phyloP scores from a whole-genome alignment of 768 basidiomycete genomes.

The Pulveroboletus frians region DNA sequence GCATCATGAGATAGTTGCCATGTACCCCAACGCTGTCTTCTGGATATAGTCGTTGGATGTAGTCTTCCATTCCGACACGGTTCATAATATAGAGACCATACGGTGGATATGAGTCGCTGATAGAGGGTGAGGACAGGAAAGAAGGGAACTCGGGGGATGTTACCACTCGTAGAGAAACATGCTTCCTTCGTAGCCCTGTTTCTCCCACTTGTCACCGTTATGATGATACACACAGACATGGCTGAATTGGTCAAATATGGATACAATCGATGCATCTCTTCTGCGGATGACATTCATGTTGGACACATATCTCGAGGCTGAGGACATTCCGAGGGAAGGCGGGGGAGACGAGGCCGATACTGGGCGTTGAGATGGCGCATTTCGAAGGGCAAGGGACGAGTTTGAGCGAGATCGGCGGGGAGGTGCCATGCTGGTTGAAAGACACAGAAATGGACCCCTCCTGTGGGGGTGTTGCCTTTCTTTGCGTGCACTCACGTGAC shows the following conservation, averaged over 20 bases:
- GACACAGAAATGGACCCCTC: slow-evolving; percentile 13
- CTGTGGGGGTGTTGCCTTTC: slow-evolving; percentile 7
- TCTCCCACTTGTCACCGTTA: slow-evolving; percentile 73
- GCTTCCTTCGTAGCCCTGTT: slow-evolving; percentile 80
- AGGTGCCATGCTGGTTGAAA: slow-evolving; percentile 1
- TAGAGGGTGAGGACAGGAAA: background rate
- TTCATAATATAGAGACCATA: slow-evolving; percentile 86
- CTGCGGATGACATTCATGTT: slow-evolving; percentile 79
- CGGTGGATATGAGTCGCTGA: slow-evolving; percentile 69
- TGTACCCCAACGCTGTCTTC: slow-evolving; percentile 65
- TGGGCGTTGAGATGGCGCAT: background rate
- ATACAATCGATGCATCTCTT: slow-evolving; percentile 71
- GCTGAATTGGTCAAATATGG: slow-evolving; percentile 84
- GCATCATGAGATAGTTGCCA: slow-evolving; percentile 67
- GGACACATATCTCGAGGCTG: slow-evolving; percentile 60
- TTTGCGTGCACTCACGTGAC: slow-evolving; percentile 27
- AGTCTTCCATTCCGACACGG: slow-evolving; percentile 74
- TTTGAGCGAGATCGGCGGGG: slow-evolving; percentile 30
- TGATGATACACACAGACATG: slow-evolving; percentile 81
- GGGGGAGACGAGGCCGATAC: background rate
- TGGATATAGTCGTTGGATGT: slow-evolving; percentile 67
- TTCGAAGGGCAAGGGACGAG: slow-evolving; percentile 22
- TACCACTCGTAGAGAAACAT: slow-evolving; percentile 88
- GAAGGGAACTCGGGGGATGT: background rate
- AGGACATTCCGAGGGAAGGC: slow-evolving; percentile 48